phyloP scores from a whole-genome alignment of 139 green algal species.

The Chlamydomonas incerta region DNA sequence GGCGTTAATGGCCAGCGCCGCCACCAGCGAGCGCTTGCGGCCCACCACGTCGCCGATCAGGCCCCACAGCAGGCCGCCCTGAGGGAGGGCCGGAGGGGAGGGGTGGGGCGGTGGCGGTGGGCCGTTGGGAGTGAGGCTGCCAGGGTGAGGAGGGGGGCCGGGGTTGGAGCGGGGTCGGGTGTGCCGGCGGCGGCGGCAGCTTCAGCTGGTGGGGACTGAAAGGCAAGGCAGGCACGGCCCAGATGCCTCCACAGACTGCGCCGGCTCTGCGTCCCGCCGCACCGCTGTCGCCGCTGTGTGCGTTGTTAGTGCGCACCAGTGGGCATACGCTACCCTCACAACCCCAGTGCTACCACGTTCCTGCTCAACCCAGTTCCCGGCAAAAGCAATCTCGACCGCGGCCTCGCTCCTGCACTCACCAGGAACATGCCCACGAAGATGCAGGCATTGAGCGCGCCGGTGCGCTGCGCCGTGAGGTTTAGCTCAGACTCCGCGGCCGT shows the following conservation, averaged over 20 bases:
- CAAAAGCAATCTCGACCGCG: too few species aligned
- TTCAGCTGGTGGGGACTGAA: too few species aligned
- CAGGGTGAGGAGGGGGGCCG: neutral
- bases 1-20: slow-evolving; percentile 46
- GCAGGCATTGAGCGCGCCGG: slow-evolving; percentile 49
- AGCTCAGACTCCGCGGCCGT: slow-evolving; percentile 53
- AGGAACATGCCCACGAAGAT: slow-evolving; percentile 61
- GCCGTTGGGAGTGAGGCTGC: too few species aligned
- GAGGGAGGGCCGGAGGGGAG: neutral
- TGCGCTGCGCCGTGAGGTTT: slow-evolving; percentile 28
- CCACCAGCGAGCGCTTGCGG: slow-evolving; percentile 42
- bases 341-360: neutral
- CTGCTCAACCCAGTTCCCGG: too few species aligned
- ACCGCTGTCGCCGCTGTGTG: too few species aligned
- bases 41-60: slow-evolving; percentile 54
- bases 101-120: too few species aligned
- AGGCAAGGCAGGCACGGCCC: too few species aligned
- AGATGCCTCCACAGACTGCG: too few species aligned
- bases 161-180: neutral
- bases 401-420: neutral
- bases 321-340: too few species aligned
- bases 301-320: too few species aligned
- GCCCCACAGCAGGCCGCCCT: slow-evolving; percentile 59
- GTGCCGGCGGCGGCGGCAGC: too few species aligned
- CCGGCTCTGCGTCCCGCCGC: too few species aligned